Evolutionary conservation across 768 basidiomycete species (phyloP).

Genomic region (Stropharia rugosoannulata): DNA sequence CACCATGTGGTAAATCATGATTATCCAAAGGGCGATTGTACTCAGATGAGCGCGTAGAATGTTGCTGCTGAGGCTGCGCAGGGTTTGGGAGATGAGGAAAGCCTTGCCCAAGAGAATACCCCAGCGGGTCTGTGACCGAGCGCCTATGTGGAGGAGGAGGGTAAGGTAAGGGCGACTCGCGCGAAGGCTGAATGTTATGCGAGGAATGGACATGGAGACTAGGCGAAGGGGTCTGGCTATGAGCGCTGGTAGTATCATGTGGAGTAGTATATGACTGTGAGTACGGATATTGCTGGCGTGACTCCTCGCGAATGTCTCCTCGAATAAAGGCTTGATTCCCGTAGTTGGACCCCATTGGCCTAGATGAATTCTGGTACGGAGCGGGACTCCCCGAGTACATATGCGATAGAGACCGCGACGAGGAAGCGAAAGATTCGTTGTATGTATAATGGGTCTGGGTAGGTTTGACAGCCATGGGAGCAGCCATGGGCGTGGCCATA

Average conservation of each 20-base stretch:
- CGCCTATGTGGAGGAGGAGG: slow-evolving; percentile 43
- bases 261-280: slow-evolving; percentile 46
- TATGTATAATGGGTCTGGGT: slow-evolving; percentile 47
- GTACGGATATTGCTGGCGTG: slow-evolving; percentile 50
- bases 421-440: slow-evolving; percentile 36
- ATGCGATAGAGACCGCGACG: slow-evolving; percentile 42
- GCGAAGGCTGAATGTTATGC: slow-evolving; percentile 32
- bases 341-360: slow-evolving; percentile 47
- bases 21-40: slow-evolving; percentile 37
- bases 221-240: slow-evolving; percentile 40
- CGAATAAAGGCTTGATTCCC: slow-evolving; percentile 45
- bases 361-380: slow-evolving; percentile 51
- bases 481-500: slow-evolving; percentile 33
- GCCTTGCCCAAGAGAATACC: slow-evolving; percentile 47
- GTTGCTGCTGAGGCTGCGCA: slow-evolving; percentile 34
- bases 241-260: slow-evolving; percentile 28
- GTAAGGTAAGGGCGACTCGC: slow-evolving; percentile 46
- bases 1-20: slow-evolving; percentile 24
- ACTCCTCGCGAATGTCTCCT: slow-evolving; percentile 45
- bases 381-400: slow-evolving; percentile 38
- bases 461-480: slow-evolving; percentile 47
- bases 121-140: slow-evolving; percentile 56
- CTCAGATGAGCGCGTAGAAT: slow-evolving; percentile 38
- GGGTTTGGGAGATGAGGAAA: slow-evolving; percentile 50
- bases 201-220: slow-evolving; percentile 31